Conservation (phyloP, 2,329 filamentous ascomycete species). For the Juglanconis sp. region DNA sequence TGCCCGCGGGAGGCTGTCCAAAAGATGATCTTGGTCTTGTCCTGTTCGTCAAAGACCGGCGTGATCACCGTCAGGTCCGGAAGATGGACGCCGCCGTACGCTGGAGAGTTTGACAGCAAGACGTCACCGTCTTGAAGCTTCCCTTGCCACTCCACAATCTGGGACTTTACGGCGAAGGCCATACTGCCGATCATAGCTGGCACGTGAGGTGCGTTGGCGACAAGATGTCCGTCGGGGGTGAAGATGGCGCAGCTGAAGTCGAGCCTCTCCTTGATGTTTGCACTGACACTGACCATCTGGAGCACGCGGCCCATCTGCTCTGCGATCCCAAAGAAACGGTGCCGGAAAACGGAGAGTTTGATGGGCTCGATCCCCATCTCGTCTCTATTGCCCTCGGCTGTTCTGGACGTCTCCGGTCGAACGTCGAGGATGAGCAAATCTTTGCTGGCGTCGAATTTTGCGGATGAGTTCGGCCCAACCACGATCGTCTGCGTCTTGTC, state of each 20-base stretch:
- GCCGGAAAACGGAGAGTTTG: slow-evolving; percentile 50
- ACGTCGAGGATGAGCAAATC: slow-evolving; percentile 34
- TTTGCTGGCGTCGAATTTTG: slow-evolving; percentile 26
- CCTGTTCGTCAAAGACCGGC: slow-evolving; percentile 30
- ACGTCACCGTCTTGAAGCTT: slow-evolving; percentile 36
- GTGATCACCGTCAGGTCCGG: slow-evolving; percentile 39
- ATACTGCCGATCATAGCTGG: slow-evolving; percentile 39
- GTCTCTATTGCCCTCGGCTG: too few species aligned
- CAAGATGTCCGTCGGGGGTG: slow-evolving; percentile 35
- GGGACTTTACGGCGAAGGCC: slow-evolving; percentile 36
- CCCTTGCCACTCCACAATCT: slow-evolving; percentile 30
- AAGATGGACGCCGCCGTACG: slow-evolving; percentile 34
- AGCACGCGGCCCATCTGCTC: slow-evolving; percentile 57
- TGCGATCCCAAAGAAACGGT: slow-evolving; percentile 57
- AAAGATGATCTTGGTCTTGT: slow-evolving; percentile 27
- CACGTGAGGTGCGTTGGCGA: slow-evolving; percentile 38
- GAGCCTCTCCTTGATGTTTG: slow-evolving; percentile 41
- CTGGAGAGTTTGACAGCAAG: slow-evolving; percentile 36
- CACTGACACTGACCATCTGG: slow-evolving; percentile 52
- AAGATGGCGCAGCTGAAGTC: slow-evolving; percentile 43
- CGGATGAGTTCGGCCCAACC: slow-evolving; percentile 33
- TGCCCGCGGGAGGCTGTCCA: slow-evolving; percentile 36
- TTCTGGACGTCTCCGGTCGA: neutral
- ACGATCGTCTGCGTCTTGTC: slow-evolving; percentile 44
- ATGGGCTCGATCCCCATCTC: slow-evolving; percentile 41